Percentiles rank a stretch among this genome's conserved stretches.
phyloP scores from a whole-genome alignment of 108 stramenopile genomes.

The Chaetoceros tenuissimus region DNA sequence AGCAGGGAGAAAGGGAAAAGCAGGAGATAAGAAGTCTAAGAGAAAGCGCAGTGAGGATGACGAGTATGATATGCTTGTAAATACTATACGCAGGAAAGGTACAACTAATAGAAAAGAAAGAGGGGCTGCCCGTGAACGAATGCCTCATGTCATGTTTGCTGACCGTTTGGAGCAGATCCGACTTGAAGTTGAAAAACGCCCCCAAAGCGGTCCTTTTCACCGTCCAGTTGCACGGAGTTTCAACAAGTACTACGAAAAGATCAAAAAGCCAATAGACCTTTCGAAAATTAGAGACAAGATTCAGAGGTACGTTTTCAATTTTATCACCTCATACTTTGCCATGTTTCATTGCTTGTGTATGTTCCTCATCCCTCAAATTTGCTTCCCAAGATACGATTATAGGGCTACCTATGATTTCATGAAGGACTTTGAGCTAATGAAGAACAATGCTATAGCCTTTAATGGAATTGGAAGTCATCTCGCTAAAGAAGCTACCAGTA shows the following conservation, averaged over 20 bases:
- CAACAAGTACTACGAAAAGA: slow-evolving; percentile 73
- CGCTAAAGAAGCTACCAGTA: slow-evolving; percentile 57
- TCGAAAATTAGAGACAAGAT: slow-evolving; percentile 72
- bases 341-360: background rate
- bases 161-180: slow-evolving; percentile 71
- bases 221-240: slow-evolving; percentile 56
- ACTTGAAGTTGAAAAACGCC: slow-evolving; percentile 45
- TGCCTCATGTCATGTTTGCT: slow-evolving; percentile 77
- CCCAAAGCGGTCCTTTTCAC: slow-evolving; percentile 49
- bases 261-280: slow-evolving; percentile 74
- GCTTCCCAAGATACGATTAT: slow-evolving; percentile 42
- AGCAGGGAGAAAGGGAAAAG: slow-evolving; percentile 10
- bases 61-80: slow-evolving; percentile 58
- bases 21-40: slow-evolving; percentile 40
- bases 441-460: slow-evolving; percentile 76
- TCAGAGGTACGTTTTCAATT: slow-evolving; percentile 22
- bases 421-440: slow-evolving; percentile 78
- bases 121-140: slow-evolving; percentile 68
- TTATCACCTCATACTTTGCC: background rate
- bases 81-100: slow-evolving; percentile 41
- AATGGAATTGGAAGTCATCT: slow-evolving; percentile 48
- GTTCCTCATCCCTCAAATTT: background rate
- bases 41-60: slow-evolving; percentile 66
- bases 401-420: slow-evolving; percentile 57
- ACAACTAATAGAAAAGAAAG: slow-evolving; percentile 72